Conservation (phyloP, 495 filamentous ascomycete species). For the Aspergillus sclerotioniger region DNA sequence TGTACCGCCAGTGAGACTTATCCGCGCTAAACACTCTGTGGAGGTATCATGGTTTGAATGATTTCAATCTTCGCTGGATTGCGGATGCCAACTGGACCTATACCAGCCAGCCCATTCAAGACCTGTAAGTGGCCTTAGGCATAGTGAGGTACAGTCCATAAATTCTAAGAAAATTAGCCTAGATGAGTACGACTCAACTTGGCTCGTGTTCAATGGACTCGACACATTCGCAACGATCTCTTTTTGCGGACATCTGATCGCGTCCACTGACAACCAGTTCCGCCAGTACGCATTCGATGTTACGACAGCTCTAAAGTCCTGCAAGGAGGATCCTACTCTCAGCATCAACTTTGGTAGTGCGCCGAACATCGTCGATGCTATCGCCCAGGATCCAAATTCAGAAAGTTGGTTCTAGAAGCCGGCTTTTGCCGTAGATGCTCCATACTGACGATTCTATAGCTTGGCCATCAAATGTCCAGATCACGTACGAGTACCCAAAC, state of each 20-base stretch:
- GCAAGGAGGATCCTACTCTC: conserved; percentile 38
- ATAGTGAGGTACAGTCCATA: not conserved
- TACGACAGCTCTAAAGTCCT: conserved; percentile 47
- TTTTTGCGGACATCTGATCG: conserved; percentile 60
- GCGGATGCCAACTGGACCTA: conserved; percentile 63
- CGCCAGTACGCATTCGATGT: conserved; percentile 70
- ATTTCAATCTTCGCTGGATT: conserved; percentile 63
- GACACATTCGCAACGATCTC: conserved; percentile 64
- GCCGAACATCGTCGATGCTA: conserved; percentile 49
- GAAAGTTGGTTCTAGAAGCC: conserved; percentile 31
- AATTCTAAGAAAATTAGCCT: conserved; percentile 15
- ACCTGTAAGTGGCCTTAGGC: conserved; percentile 37
- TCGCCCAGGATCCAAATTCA: conserved; percentile 54
- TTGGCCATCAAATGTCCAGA: conserved; percentile 48
- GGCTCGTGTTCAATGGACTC: conserved; percentile 62
- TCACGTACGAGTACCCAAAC: conserved; percentile 47
- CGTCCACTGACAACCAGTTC: conserved; percentile 68
- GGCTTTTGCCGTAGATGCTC: not conserved
- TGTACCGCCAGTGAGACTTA: not conserved
- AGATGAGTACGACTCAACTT: conserved; percentile 36
- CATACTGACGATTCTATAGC: conserved; percentile 20
- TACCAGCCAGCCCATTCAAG: conserved; percentile 47
- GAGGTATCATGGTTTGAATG: conserved; percentile 56
- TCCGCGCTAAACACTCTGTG: not conserved
- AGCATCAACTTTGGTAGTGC: conserved; percentile 59